A percentile compares a stretch with the other conserved stretches of the same genome.
Evolutionary conservation across 139 green algal genomes (phyloP).

Genomic region (Edaphochlamys debaryana): DNA sequence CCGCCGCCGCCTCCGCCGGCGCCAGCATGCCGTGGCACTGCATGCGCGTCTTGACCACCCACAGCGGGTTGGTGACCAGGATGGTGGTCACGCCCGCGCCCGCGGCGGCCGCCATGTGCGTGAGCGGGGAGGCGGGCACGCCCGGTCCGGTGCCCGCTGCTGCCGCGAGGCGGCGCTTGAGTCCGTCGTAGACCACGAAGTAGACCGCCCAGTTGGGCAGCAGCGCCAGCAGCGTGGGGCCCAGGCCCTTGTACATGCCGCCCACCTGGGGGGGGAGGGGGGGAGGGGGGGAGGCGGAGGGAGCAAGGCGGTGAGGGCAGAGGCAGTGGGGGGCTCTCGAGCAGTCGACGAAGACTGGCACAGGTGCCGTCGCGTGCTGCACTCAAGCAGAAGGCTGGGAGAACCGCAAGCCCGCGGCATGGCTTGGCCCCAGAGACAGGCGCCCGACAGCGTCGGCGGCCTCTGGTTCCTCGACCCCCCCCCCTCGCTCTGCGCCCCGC

Average conservation of each 20-base stretch:
- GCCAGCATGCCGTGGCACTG: conserved; percentile 81
- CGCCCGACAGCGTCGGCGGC: too few relatives aligned
- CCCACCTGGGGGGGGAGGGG: neutral
- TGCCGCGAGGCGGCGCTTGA: conserved; percentile 23
- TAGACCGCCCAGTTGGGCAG: conserved; percentile 97
- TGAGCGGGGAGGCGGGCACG: neutral
- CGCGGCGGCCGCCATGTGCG: conserved; percentile 85
- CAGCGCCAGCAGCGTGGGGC: conserved; percentile 93
- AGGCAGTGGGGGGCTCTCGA: too few relatives aligned
- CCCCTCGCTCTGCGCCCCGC: too few relatives aligned
- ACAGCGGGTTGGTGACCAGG: conserved; percentile 94
- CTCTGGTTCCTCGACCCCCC: too few relatives aligned
- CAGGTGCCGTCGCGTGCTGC: too few relatives aligned
- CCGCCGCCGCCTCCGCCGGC: neutral
- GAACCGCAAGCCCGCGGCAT: too few relatives aligned
- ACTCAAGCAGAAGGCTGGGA: too few relatives aligned
- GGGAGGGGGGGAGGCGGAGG: neutral
- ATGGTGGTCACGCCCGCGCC: conserved; percentile 90
- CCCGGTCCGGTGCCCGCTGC: neutral
- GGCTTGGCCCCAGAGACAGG: too few relatives aligned
- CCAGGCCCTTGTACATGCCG: conserved; percentile 93
- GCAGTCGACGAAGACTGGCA: too few relatives aligned
- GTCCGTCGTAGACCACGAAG: conserved; percentile 36
- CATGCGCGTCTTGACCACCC: conserved; percentile 97
- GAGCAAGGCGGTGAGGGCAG: too few relatives aligned